These are phyloP conservation scores for Corchorus olitorius DNA, from an alignment of 345 rosid genomes.

Conservation along the genomic window DNA sequence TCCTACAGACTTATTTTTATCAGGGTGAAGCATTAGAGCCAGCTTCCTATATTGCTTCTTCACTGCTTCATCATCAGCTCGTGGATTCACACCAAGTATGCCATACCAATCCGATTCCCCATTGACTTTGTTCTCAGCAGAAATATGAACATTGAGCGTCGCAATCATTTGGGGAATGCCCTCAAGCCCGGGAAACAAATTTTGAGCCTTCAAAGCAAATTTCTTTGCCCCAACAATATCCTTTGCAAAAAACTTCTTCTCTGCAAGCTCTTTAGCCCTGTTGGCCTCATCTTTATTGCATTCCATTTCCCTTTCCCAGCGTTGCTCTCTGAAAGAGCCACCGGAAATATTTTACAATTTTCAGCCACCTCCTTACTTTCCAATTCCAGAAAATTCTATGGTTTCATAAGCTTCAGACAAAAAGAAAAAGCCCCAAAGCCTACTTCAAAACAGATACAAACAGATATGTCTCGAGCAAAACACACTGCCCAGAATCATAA, in stretches of 20 bases:
- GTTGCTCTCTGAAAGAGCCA: constrained; percentile 5
- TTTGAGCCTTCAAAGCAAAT: constrained; percentile 71
- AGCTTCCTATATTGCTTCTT: constrained; percentile 65
- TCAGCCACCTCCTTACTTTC: constrained; percentile 10
- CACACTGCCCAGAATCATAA: constrained; percentile 23
- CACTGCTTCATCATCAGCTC: constrained; percentile 54
- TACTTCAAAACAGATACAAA: not conserved
- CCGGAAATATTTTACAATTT: not conserved
- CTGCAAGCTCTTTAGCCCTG: constrained; percentile 71
- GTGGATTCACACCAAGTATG: constrained; percentile 53
- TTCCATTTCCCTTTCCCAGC: constrained; percentile 44
- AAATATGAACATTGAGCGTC: constrained; percentile 50
- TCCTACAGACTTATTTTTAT: constrained; percentile 62
- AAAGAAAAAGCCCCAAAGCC: not conserved
- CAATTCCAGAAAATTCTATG: constrained; percentile 2
- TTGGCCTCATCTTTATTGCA: constrained; percentile 72
- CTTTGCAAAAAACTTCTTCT: constrained; percentile 53
- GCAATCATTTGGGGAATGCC: constrained; percentile 60
- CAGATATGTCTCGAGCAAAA: not conserved
- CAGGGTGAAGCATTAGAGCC: constrained; percentile 71
- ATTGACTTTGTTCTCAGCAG: constrained; percentile 49
- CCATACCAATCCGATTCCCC: constrained; percentile 61
- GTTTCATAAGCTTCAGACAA: not conserved
- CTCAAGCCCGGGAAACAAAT: constrained; percentile 56
- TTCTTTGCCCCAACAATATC: constrained; percentile 64